Conservation (phyloP, 306 rosid genomes). For the Spatholobus suberectus region DNA sequence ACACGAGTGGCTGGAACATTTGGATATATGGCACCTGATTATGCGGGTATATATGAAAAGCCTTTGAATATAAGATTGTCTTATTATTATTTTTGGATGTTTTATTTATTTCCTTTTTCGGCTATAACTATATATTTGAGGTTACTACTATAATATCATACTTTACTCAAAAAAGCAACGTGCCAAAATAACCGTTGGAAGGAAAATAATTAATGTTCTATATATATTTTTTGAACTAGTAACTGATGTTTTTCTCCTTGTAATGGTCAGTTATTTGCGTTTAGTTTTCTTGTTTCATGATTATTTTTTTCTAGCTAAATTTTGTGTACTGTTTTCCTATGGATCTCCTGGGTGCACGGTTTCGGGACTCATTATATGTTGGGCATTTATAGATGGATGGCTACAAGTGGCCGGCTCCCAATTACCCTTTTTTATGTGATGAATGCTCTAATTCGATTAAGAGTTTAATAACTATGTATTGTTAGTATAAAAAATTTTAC, state of each 20-base stretch:
- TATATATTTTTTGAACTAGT: neutral
- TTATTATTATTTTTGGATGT: neutral
- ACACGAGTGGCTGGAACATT: slow-evolving; percentile 88
- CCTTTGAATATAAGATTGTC: neutral
- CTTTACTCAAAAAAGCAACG: too few relatives aligned
- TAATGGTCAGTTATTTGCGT: neutral
- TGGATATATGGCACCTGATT: slow-evolving; percentile 91
- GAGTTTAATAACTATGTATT: too few relatives aligned
- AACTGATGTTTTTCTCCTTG: neutral
- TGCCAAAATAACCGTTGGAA: too few relatives aligned
- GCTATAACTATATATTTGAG: neutral
- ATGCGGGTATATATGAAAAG: slow-evolving; percentile 66
- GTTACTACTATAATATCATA: neutral
- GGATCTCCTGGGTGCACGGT: neutral
- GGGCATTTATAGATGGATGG: neutral
- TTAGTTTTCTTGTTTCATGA: neutral
- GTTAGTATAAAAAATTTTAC: too few relatives aligned
- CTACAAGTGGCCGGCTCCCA: neutral
- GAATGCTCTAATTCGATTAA: neutral
- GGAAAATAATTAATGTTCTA: neutral
- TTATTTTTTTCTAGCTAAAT: neutral
- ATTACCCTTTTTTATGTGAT: neutral
- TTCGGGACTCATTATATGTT: neutral
- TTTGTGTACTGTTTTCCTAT: neutral
- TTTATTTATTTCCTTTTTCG: neutral